Evolutionary conservation across 441 rosid genomes (phyloP), one percentile per base, ranked within the genome.

Genomic region (Arabidopsis lyrata): DNA sequence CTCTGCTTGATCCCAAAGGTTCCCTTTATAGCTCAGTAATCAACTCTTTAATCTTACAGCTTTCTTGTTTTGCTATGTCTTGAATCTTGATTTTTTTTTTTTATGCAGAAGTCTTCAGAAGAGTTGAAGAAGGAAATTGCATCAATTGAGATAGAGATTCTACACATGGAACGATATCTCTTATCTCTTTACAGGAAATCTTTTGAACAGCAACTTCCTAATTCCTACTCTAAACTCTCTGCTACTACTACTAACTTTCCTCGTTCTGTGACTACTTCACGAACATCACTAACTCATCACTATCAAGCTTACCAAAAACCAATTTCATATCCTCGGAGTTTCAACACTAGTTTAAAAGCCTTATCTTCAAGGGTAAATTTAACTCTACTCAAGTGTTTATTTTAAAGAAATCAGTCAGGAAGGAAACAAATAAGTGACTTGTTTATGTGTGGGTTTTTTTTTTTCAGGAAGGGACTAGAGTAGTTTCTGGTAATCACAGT

Each of bases 131-230:
- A 80, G 72, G 97, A 93, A 78, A 89, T 93, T 32, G 90, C 87
- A 13, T 63, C 76, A 22, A 88, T 90, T 31, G 97, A 93, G 84
- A 69, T 79, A 70, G 87, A 93, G 70, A 93, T 89, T 66, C 68
- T 85, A 71, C 88, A 76, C 52, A 74, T 90, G 69, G 98, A 93
- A 65, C 78, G 78, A 5, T 81, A 80, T 78, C 88, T 90, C 58
- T 89, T 93, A 67, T 86, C 93, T 3, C 90, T 89, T 36, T 90
- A 93, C 70, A 86, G 93, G 45, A 86, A 84, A 45, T 86, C 91
- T 83, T 90, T 89, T 9, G 79, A 86, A 15, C 90, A 88, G 61
- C 86, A 74, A 54, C 84, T 29, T 69, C 82, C 73, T 27, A 59
- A 73, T 32, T 70, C 83, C 18, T 67, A 49, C 35, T 75, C 87